Conservation (phyloP, 1,139 yeast species). For the Eremothecium coryli region DNA sequence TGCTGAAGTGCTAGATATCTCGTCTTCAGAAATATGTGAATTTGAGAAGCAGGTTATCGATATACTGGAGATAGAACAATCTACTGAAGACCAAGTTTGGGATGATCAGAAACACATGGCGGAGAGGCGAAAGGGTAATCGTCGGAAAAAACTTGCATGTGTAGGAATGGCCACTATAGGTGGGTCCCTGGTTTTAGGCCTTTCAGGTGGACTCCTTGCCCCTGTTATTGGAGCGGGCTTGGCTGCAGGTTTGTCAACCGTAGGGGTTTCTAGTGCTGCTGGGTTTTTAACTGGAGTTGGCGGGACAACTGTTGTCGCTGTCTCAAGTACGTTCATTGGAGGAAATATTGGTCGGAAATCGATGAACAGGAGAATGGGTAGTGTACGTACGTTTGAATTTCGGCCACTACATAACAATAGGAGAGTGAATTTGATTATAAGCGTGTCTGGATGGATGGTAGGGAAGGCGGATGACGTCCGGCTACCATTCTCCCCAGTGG, state of each 20-base stretch:
- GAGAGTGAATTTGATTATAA: slow-evolving; percentile 77
- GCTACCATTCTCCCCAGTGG: slow-evolving; percentile 90
- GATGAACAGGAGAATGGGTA: slow-evolving; percentile 80
- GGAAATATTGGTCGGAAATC: slow-evolving; percentile 82
- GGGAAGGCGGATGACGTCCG: slow-evolving; percentile 94
- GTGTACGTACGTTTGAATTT: slow-evolving; percentile 88
- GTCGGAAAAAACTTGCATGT: slow-evolving; percentile 64
- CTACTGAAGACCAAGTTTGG: slow-evolving; percentile 62
- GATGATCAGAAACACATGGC: slow-evolving; percentile 65
- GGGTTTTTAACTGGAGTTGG: slow-evolving; percentile 95
- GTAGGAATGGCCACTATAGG: slow-evolving; percentile 97
- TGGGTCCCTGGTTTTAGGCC: slow-evolving; percentile 87
- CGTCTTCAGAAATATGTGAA: slow-evolving; percentile 61
- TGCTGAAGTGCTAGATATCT: slow-evolving; percentile 51
- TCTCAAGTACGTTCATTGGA: slow-evolving; percentile 86
- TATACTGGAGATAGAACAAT: slow-evolving; percentile 77
- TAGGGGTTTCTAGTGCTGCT: slow-evolving; percentile 86
- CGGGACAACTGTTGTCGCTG: slow-evolving; percentile 88
- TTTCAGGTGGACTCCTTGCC: slow-evolving; percentile 90
- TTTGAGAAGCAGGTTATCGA: slow-evolving; percentile 89
- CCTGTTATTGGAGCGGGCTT: slow-evolving; percentile 98
- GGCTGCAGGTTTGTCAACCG: slow-evolving; percentile 93
- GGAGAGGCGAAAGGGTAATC: slow-evolving; percentile 55
- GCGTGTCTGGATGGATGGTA: slow-evolving; percentile 97
- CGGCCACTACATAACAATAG: slow-evolving; percentile 87